Evolutionary conservation across 257 asterid genomes (phyloP), one percentile per base, ranked within the genome.

Genomic region (Forsythia suspensa): DNA sequence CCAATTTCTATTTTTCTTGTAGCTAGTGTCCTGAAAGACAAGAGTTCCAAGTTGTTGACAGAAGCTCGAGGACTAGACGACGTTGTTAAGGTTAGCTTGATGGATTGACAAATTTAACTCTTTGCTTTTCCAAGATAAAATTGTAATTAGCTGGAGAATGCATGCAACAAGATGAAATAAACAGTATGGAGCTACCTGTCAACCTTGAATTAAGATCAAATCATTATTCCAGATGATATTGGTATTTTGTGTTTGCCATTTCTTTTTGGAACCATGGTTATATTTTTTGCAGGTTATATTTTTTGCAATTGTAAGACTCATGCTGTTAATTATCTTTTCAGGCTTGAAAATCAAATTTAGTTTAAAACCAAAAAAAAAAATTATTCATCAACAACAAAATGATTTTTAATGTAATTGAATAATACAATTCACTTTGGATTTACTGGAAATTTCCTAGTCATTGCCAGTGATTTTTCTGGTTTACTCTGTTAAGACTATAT

Each of bases 41-140:
- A 86, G 87, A 91, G 97, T 79, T 4, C 89, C 3, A 90, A 92
- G 90, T 70, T 94, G 86, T 85, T 91, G 72, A 81, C 92, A 10
- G 98, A 94, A 83, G 98, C 98, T 39, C 89, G 93, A 12, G 98
- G 98, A 48, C 84, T 94, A 18, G 98, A 94, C 18, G 98, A 94
- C 11, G 97, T 94, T 57, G 95, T 92, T 61, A 85, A 95, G 98
- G 99, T 93, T 63, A 74, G 84, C 73, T 71, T 66, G 21, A 71
- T 68, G 36, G 39, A 20, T 52, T 65, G 15, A 41, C 42, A 52
- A 74, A 6, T 74, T 72, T 72, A 48, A 72, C 1, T 42, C 34
- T 70, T 29, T 10, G 40, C 34, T 40, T 70, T 71, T n/a, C 21
- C 55, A 40, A 70, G 24, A 70, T 41, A 7, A 15, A 15, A 18